Conservation (phyloP, 306 rosid species). For the Malus sieversii region DNA sequence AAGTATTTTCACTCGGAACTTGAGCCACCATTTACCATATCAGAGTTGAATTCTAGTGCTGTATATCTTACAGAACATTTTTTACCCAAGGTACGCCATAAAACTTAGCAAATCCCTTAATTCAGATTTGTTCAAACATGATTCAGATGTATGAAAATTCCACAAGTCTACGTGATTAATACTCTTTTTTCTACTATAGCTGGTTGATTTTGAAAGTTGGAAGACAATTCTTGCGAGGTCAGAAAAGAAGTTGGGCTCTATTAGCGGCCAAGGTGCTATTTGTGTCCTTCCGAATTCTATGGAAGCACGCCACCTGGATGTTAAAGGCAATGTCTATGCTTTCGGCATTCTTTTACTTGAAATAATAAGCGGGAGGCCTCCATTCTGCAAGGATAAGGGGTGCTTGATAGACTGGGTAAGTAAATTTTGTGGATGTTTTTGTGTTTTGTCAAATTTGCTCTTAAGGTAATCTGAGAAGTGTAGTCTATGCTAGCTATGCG, state of each 20-base stretch:
- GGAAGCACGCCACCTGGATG: constrained; percentile 78
- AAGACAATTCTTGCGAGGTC: constrained; percentile 85
- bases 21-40: constrained; percentile 90
- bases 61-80: constrained; percentile 95
- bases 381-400: constrained; percentile 69
- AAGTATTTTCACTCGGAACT: constrained; percentile 80
- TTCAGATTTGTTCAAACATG: background rate
- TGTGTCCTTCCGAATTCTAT: constrained; percentile 83
- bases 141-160: background rate
- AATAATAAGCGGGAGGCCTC: constrained; percentile 82
- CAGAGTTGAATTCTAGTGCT: constrained; percentile 84
- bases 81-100: constrained; percentile 66
- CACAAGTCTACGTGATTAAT: background rate
- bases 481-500: background rate
- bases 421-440: constrained; percentile 12
- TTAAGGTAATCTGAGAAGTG: background rate
- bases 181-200: constrained; percentile 39
- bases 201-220: constrained; percentile 98
- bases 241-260: constrained; percentile 69
- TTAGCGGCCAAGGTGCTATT: constrained; percentile 64
- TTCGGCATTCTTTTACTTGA: constrained; percentile 85
- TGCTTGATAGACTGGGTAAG: constrained; percentile 96
- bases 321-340: constrained; percentile 68
- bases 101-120: constrained; percentile 5
- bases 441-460: background rate